Base-by-base conservation (phyloP, 148 eudicot genomes). In the Rhododendron vialii region DNA sequence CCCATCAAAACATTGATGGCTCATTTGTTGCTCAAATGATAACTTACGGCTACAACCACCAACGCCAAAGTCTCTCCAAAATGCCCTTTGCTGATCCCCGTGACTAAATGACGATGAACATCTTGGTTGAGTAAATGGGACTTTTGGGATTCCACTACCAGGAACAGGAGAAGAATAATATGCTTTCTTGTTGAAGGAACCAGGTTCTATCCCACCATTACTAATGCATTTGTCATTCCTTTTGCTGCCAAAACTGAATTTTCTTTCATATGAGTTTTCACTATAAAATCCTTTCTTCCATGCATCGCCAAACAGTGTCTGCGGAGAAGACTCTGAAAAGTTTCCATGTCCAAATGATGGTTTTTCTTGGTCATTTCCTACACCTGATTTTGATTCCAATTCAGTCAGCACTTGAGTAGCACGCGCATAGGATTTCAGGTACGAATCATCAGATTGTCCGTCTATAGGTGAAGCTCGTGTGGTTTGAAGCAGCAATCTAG, bases 401-500 rank as follows among this genome's bases (percentile, higher is more conserved):
- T 95, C 93, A 75, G 84, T 82, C 86, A 96, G 80, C 78, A 91
- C 80, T 82, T 92, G 82, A 50, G 86, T 69, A 71, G 99, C 99
- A n/a, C 98, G 95, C 63, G 94, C 98, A 33, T 75, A 95, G 2
- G 99, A 93, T 85, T 90, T 96, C 47, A 90, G 91, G 81, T 81
- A 92, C 7, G 95, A 89, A 65, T 95, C 99, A 71, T 96, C 94
- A 83, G 89, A 86, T 22, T 84, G 86, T 28, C 89, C 90, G 45
- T 83, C 71, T 14, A 30, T 84, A 38, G 85, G 79, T 79, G 98
- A 88, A 77, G 82, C 82, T 84, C 74, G 88, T 35, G 92, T 89
- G 24, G 88, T 87, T 71, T 92, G 96, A 43, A 96, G 95, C 78
- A 96, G 90, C 77, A 93, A 83, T 67, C 84, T 95, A 41, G 98